Evolutionary conservation across 2,329 filamentous ascomycete genomes (phyloP).

Genomic region (Scytalidium sp.): DNA sequence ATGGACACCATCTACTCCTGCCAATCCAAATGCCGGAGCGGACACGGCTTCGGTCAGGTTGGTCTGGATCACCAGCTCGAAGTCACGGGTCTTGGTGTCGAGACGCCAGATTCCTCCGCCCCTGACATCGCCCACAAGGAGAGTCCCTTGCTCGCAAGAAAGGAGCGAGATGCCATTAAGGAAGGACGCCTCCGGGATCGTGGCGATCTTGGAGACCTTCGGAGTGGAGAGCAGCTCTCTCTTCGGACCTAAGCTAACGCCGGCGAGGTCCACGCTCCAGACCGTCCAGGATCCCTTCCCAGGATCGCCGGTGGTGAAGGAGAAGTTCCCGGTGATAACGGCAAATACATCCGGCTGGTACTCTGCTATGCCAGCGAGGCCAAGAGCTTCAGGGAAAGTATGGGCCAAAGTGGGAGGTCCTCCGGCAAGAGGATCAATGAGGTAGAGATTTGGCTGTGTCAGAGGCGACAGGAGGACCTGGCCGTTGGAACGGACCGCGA

Average conservation of each 20-base stretch:
- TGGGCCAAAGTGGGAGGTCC: slow-evolving; percentile 15
- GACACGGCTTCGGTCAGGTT: not conserved
- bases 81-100: slow-evolving; percentile 17
- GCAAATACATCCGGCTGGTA: slow-evolving; percentile 6
- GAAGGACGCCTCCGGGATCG: slow-evolving; percentile 16
- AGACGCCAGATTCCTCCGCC: slow-evolving; percentile 23
- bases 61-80: slow-evolving; percentile 13
- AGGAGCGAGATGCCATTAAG: slow-evolving; percentile 22
- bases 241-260: not conserved
- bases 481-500: slow-evolving; percentile 29
- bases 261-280: not conserved
- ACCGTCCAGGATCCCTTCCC: not conserved
- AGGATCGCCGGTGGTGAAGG: slow-evolving; percentile 2
- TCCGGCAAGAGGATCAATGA: slow-evolving; percentile 20
- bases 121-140: slow-evolving; percentile 23
- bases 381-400: slow-evolving; percentile 1
- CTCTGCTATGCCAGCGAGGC: slow-evolving; percentile 7
- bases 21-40: slow-evolving; percentile 3
- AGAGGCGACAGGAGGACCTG: slow-evolving; percentile 30
- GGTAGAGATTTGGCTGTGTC: slow-evolving; percentile 16
- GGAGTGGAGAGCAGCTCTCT: not conserved
- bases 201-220: slow-evolving; percentile 3
- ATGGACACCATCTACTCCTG: slow-evolving; percentile 15
- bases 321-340: slow-evolving; percentile 7
- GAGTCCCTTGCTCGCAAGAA: slow-evolving; percentile 6